These are phyloP conservation scores for Mallotus repandus DNA, from an alignment of 441 rosid species.

Conservation along the genomic window DNA sequence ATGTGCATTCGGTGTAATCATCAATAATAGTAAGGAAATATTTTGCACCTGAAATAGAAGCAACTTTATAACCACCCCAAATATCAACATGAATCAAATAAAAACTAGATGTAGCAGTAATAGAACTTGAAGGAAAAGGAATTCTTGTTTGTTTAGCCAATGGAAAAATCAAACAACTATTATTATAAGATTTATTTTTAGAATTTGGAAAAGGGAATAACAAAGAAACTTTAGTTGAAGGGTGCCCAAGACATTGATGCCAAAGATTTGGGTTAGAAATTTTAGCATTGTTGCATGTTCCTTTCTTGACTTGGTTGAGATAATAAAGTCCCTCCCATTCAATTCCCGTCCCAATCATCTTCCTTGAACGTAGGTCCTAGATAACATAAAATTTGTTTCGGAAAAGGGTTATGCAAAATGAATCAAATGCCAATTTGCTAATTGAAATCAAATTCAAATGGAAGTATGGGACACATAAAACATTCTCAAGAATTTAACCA, in stretches of 20 bases:
- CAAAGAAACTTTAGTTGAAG: not conserved
- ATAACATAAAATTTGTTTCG: not conserved
- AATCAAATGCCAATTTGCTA: not conserved
- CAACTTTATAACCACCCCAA: not conserved
- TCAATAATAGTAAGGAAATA: not conserved
- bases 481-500: not conserved
- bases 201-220: not conserved
- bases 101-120: not conserved
- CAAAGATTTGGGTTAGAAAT: not conserved
- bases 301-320: not conserved
- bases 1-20: not conserved
- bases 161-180: not conserved
- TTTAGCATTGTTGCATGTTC: no score
- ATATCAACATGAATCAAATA: slow-evolving; percentile 5
- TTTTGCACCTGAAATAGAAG: not conserved
- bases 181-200: not conserved
- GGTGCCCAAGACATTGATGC: slow-evolving; percentile 4
- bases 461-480: not conserved
- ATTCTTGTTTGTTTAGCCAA: slow-evolving; percentile 3
- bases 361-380: not conserved
- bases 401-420: not conserved
- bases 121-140: not conserved
- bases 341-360: slow-evolving; percentile 1
- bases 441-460: not conserved
- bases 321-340: not conserved